phyloP scores from a whole-genome alignment of 2,329 filamentous ascomycete genomes.

The Colletotrichum cordylinicola region DNA sequence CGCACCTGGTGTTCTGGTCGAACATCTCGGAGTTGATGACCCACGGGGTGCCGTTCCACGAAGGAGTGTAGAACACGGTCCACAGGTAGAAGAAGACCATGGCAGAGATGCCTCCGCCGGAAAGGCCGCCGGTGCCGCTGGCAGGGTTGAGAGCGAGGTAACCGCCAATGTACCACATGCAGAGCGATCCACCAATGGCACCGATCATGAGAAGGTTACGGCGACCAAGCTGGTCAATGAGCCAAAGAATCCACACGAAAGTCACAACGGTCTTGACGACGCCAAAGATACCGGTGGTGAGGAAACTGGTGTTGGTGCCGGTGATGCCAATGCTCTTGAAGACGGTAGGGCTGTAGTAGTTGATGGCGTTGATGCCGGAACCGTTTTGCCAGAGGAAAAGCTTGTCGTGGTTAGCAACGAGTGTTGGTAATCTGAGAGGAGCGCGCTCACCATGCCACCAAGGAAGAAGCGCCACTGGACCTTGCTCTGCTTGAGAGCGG shows the following conservation, averaged over 20 bases:
- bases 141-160: conserved; percentile 53
- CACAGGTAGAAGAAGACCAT: conserved; percentile 79
- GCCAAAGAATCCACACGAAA: conserved; percentile 70
- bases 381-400: conserved; percentile 84
- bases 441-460: conserved; percentile 57
- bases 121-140: conserved; percentile 36
- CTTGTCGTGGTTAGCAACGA: not conserved
- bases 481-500: conserved; percentile 57
- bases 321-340: conserved; percentile 61
- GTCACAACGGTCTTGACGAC: conserved; percentile 76
- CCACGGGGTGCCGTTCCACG: conserved; percentile 79
- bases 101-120: conserved; percentile 58
- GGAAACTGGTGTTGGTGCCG: conserved; percentile 48
- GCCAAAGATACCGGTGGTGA: conserved; percentile 78
- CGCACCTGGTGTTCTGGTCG: conserved; percentile 56
- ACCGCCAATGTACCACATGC: conserved; percentile 65
- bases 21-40: conserved; percentile 81
- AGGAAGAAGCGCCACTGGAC: conserved; percentile 77
- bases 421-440: not conserved
- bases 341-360: conserved; percentile 75
- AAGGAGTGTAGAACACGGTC: conserved; percentile 72
- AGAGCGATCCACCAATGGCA: conserved; percentile 58
- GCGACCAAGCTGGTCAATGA: conserved; percentile 65
- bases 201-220: conserved; percentile 70
- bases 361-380: conserved; percentile 75